Percentiles rank a stretch among this genome's conserved stretches.
These are phyloP conservation scores for Aquanectria penicillioides DNA, from an alignment of 2,329 filamentous ascomycete species.

Conservation along the genomic window DNA sequence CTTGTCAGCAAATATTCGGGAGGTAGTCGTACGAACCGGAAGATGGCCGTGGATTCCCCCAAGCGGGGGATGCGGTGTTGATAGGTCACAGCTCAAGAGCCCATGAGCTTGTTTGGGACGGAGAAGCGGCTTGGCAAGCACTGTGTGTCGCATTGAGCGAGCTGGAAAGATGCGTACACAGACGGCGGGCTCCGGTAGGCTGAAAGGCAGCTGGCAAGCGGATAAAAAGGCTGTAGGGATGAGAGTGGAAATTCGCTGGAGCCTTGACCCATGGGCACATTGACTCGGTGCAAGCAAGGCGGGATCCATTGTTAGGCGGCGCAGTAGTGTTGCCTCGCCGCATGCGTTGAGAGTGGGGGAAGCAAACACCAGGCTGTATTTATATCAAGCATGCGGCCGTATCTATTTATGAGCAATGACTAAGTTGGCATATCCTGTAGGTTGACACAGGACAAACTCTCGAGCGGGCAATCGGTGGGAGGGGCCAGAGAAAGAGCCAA, in stretches of 20 bases:
- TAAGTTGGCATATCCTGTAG: not conserved
- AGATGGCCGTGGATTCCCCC: not conserved
- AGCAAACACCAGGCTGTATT: conserved; percentile 20
- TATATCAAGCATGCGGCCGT: conserved; percentile 25
- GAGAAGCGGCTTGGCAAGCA: not conserved
- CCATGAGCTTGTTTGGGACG: not conserved
- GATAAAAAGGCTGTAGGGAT: too few relatives aligned
- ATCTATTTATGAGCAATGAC: conserved; percentile 3
- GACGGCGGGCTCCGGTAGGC: conserved; percentile 5
- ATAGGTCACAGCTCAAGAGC: not conserved
- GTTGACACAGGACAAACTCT: conserved; percentile 1
- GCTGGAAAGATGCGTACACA: conserved; percentile 6
- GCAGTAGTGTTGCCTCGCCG: conserved; percentile 17
- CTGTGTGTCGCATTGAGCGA: conserved; percentile 13
- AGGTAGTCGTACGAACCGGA: not conserved
- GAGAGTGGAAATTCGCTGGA: not conserved
- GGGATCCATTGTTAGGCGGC: not conserved
- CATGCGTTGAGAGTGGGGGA: conserved; percentile 23
- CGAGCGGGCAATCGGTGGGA: not conserved
- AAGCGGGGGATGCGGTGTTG: not conserved
- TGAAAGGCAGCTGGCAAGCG: not conserved
- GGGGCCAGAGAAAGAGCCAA: conserved; percentile 13
- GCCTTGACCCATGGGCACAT: not conserved
- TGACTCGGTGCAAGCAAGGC: not conserved
- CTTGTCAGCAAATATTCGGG: not conserved